A percentile compares a stretch with the other conserved stretches of the same genome.
These are phyloP conservation scores for Circinella minor DNA, from an alignment of 371 early-diverging fungal species.

Conservation along the genomic window DNA sequence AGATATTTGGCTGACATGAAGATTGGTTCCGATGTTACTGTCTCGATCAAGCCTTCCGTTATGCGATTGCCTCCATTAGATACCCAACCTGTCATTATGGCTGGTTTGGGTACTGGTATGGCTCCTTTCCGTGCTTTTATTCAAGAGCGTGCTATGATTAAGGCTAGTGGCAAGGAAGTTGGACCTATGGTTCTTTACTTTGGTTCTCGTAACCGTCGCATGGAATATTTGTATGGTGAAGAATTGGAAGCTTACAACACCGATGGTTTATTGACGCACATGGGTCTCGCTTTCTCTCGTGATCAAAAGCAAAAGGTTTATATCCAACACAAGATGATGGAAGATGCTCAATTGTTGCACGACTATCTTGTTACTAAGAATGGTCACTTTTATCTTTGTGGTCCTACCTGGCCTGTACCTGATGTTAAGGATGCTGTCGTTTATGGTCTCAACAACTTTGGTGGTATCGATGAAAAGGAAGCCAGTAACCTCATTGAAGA, in stretches of 20 bases:
- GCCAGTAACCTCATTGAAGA: conserved; percentile 81
- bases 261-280: conserved; percentile 82
- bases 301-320: conserved; percentile 93
- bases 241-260: conserved; percentile 91
- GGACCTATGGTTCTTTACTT: conserved; percentile 95
- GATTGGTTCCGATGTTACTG: conserved; percentile 77
- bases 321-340: conserved; percentile 93
- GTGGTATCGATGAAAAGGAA: conserved; percentile 62
- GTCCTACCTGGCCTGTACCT: conserved; percentile 94
- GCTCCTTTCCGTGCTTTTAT: conserved; percentile 97
- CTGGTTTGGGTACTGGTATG: conserved; percentile 97
- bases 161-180: conserved; percentile 76
- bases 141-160: conserved; percentile 85
- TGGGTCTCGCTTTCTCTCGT: conserved; percentile 92
- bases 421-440: conserved; percentile 94
- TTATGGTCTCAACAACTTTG: conserved; percentile 67
- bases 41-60: conserved; percentile 92
- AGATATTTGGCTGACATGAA: conserved; percentile 77
- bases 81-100: conserved; percentile 91
- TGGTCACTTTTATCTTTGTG: conserved; percentile 93
- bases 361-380: conserved; percentile 74
- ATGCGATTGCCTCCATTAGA: conserved; percentile 91
- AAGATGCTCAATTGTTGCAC: conserved; percentile 77
- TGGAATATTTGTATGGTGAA: conserved; percentile 95
- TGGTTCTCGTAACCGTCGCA: conserved; percentile 89